Evolutionary conservation across 768 basidiomycete species (phyloP).

Genomic region (Sutorius australiensis): DNA sequence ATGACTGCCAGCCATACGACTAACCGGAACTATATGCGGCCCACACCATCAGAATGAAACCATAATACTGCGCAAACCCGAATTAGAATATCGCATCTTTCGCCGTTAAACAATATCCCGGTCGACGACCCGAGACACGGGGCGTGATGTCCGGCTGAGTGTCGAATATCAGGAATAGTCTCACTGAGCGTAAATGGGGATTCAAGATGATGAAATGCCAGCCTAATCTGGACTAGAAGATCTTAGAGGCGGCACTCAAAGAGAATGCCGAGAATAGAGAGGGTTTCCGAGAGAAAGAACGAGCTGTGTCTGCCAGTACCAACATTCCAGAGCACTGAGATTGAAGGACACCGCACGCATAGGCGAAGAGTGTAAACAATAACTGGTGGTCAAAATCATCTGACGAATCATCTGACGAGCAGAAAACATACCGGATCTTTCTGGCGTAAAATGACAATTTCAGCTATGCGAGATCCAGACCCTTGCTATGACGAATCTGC

Average conservation of each 20-base stretch:
- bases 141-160: no score
- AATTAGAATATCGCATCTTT: not conserved
- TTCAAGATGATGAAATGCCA: not conserved
- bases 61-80: not conserved
- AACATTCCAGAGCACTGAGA: no score
- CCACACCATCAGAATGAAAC: not conserved
- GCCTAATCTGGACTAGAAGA: not conserved
- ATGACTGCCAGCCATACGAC: not conserved
- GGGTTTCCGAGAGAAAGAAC: not conserved
- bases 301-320: no score
- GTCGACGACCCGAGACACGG: not conserved
- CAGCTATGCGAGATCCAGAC: no score
- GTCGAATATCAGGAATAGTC: not conserved
- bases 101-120: not conserved
- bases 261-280: not conserved
- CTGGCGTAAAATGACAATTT: no score
- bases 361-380: no score
- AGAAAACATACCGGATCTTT: no score
- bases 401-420: no score
- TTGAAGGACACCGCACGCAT: no score
- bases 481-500: no score
- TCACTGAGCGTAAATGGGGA: not conserved
- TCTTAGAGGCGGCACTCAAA: not conserved
- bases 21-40: not conserved
- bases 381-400: no score